Conservation (phyloP, 1,139 yeast species). For the Suhomyces taliae region DNA sequence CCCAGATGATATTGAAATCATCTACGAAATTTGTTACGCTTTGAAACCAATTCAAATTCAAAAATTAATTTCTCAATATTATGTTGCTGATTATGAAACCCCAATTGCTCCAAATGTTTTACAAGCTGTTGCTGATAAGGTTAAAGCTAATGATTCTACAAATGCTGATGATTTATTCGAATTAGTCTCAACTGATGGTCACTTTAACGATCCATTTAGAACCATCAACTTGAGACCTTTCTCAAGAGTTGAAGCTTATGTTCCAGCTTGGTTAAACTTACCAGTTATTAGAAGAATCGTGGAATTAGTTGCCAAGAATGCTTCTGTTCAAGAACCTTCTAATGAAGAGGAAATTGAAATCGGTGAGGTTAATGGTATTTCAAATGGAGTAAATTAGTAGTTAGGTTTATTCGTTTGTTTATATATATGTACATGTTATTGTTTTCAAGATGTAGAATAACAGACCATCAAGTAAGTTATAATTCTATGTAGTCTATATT, state of each 20-base stretch:
- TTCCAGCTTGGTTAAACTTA: slow-evolving; percentile 91
- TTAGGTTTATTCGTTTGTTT: slow-evolving; percentile 1
- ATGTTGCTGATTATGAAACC: slow-evolving; percentile 92
- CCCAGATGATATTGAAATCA: slow-evolving; percentile 85
- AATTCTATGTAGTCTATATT: no score
- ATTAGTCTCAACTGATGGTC: slow-evolving; percentile 73
- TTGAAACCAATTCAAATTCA: slow-evolving; percentile 93
- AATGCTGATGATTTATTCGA: slow-evolving; percentile 69
- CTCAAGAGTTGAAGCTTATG: slow-evolving; percentile 90
- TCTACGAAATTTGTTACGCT: slow-evolving; percentile 93
- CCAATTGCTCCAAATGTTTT: slow-evolving; percentile 87
- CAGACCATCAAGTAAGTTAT: no score
- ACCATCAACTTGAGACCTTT: slow-evolving; percentile 81
- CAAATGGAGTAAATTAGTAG: slow-evolving; percentile 9
- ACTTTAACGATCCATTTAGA: slow-evolving; percentile 86
- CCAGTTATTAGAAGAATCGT: slow-evolving; percentile 88
- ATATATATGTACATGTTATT: slow-evolving; percentile 10
- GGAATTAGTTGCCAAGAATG: slow-evolving; percentile 85
- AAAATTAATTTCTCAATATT: slow-evolving; percentile 84
- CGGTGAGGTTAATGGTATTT: slow-evolving; percentile 6
- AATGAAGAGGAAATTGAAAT: slow-evolving; percentile 5
- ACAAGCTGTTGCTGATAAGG: slow-evolving; percentile 81
- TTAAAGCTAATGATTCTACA: slow-evolving; percentile 59
- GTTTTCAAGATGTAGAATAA: neutral
- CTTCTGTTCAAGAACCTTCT: slow-evolving; percentile 45